Base-by-base conservation (phyloP, 1,284 basidiomycete genomes). In the Trichosporon coremiiforme region DNA sequence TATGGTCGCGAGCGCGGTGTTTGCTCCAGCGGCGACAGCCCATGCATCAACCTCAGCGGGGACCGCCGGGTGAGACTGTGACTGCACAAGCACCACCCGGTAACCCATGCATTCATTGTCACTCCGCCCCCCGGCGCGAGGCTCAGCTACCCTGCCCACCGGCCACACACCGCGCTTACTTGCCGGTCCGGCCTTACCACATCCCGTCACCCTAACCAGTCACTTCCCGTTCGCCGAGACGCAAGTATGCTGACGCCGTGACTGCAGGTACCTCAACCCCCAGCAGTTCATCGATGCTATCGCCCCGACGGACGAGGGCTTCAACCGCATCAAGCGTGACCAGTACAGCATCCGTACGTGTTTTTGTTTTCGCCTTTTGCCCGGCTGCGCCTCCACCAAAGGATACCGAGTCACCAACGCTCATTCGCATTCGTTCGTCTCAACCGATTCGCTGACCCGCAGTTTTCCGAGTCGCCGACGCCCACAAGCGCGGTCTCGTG, bases 281-380 rank as follows among this genome's bases (percentile, higher is more conserved):
- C 89, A 93, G 53, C 90, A 90, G 78, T 98, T 98, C 82, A 90
- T 97, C 79, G 92, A 93, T 81, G 94, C 95, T 67, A 95, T 97
- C 81, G 93, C 91, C 45, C 93, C 94, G 2, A 87, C 88, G 68
- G 89, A 88, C 64, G 93, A 95, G 70, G 80, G 81, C 85, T 87
- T 94, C 77, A 87, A 89, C 72, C 92, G 91, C 83, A 93, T 96
- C 77, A 90, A 89, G 50, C 89, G 91, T 50, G 88, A 90, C 20
- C 94, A 96, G 80, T 97, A 94, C 79, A 89, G 88, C 45, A 89
- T 93, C 73, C 86, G 82, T 83, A 66, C 65, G 82, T 78, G 10
- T 20, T 55, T 31, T 41, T 41, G 38, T 45, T 45, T 45, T 45
- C 17, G 41, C 15, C 41, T 45, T 45, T 45, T 38, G 15, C 38